A percentile compares a stretch with the other conserved stretches of the same genome.
These are phyloP conservation scores for Hanseniaspora taiwanica DNA, from an alignment of 805 yeast species.

Conservation along the genomic window DNA sequence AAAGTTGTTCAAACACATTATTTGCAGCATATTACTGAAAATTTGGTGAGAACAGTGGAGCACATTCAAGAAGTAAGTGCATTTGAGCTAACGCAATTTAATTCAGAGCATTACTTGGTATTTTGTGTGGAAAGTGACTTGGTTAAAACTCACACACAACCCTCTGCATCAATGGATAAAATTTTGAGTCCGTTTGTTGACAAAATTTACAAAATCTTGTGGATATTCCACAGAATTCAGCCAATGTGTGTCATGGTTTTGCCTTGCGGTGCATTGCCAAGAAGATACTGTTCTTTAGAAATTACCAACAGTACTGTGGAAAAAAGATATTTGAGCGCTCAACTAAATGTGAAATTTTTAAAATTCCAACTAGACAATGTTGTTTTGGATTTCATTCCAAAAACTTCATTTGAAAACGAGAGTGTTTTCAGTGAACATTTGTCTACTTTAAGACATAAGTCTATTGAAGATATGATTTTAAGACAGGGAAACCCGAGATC, in stretches of 20 bases:
- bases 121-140: constrained; percentile 61
- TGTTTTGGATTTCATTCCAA: constrained; percentile 24
- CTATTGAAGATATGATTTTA: constrained; percentile 33
- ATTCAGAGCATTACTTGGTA: constrained; percentile 67
- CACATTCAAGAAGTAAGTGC: constrained; percentile 83
- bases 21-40: constrained; percentile 73
- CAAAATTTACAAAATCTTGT: constrained; percentile 23
- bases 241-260: constrained; percentile 74
- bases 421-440: constrained; percentile 33
- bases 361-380: constrained; percentile 40
- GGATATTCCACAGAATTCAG: constrained; percentile 54
- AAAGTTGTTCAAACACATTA: constrained; percentile 39
- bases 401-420: constrained; percentile 17
- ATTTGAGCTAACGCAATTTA: constrained; percentile 42
- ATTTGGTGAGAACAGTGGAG: constrained; percentile 68
- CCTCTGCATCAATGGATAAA: constrained; percentile 14
- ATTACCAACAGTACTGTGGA: constrained; percentile 82
- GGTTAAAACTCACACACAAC: constrained; percentile 7
- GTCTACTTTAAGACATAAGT: constrained; percentile 48
- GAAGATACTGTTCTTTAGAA: constrained; percentile 63
- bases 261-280: constrained; percentile 69
- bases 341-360: constrained; percentile 65
- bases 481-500: constrained; percentile 1
- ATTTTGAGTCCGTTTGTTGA: constrained; percentile 21
- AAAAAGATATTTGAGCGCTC: constrained; percentile 67